Percentiles rank a stretch among this genome's conserved stretches.
Conservation (phyloP, 2,329 filamentous ascomycete species). For the Gyromitra esculenta region DNA sequence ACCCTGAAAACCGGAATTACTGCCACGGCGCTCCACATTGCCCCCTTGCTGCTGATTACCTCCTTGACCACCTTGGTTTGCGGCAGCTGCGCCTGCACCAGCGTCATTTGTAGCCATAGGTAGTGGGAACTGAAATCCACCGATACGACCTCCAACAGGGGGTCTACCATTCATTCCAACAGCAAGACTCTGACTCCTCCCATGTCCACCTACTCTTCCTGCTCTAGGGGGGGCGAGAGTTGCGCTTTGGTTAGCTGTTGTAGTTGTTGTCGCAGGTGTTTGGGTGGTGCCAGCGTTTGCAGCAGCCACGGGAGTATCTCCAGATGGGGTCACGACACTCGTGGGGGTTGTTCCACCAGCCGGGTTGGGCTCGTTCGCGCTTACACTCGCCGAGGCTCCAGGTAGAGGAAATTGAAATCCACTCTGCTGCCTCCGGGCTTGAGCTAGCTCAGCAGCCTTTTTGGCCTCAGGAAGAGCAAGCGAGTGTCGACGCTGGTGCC, state of each 20-base stretch:
- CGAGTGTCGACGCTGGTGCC: constrained; percentile 93
- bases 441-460: constrained; percentile 94
- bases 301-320: constrained; percentile 53
- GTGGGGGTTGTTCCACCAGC: constrained; percentile 56
- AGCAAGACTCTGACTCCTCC: constrained; percentile 92
- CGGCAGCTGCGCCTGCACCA: constrained; percentile 60
- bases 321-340: constrained; percentile 47
- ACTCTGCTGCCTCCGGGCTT: constrained; percentile 73
- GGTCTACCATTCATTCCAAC: constrained; percentile 66
- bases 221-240: constrained; percentile 59
- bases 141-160: constrained; percentile 73
- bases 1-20: constrained; percentile 65
- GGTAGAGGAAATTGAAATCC: constrained; percentile 94
- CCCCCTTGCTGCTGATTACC: constrained; percentile 56
- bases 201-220: constrained; percentile 70
- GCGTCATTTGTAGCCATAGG: constrained; percentile 66
- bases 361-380: constrained; percentile 59
- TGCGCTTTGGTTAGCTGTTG: constrained; percentile 39
- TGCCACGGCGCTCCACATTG: constrained; percentile 80
- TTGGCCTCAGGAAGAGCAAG: constrained; percentile 94
- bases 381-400: constrained; percentile 68
- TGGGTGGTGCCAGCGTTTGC: constrained; percentile 58
- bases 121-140: constrained; percentile 76
- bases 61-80: constrained; percentile 44
- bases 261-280: constrained; percentile 36